These are phyloP conservation scores for Ustilago bromivora DNA, from an alignment of 1,284 basidiomycete genomes.

Conservation along the genomic window DNA sequence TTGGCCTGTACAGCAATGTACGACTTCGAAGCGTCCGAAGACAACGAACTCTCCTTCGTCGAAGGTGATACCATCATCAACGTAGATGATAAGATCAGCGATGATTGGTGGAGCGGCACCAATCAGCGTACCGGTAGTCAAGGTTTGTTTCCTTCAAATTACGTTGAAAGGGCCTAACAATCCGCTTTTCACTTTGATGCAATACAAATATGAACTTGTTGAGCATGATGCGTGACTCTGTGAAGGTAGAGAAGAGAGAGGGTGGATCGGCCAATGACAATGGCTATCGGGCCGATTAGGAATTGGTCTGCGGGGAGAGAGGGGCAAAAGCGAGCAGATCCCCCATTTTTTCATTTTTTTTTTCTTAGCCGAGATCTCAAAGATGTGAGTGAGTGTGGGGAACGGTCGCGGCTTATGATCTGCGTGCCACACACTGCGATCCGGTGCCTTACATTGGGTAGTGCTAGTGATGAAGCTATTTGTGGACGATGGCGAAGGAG, in stretches of 20 bases:
- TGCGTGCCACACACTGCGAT: background rate
- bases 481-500: too few species aligned
- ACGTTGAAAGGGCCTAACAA: conserved; percentile 46
- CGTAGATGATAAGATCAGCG: conserved; percentile 66
- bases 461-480: too few species aligned
- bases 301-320: background rate
- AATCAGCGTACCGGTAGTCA: conserved; percentile 70
- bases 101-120: conserved; percentile 69
- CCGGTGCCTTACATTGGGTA: too few species aligned
- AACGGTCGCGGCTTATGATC: background rate
- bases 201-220: background rate
- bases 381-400: background rate
- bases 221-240: background rate
- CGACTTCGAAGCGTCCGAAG: conserved; percentile 68
- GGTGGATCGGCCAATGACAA: background rate
- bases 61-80: conserved; percentile 66
- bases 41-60: conserved; percentile 64
- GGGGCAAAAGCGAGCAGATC: background rate
- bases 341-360: background rate
- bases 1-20: conserved; percentile 64
- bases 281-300: too few species aligned
- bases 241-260: background rate
- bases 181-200: background rate
- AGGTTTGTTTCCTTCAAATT: conserved; percentile 73
- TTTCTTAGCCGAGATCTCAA: background rate